Evolutionary conservation across 257 asterid genomes (phyloP).

Genomic region (Nicotiana attenuata): DNA sequence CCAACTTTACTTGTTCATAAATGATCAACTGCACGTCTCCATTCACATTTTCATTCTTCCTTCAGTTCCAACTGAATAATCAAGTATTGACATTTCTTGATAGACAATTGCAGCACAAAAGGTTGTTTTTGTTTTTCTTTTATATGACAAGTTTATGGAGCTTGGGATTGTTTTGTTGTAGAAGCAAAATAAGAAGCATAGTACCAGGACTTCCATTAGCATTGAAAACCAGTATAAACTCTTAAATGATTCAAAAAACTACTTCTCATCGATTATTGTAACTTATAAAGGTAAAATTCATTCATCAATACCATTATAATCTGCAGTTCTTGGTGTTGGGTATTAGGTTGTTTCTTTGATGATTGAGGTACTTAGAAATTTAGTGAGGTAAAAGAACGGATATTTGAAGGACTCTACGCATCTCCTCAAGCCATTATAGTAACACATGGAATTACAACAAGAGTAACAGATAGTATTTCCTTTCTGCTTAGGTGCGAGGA

Average conservation of each 20-base stretch:
- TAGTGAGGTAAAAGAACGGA: not conserved
- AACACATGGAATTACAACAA: not conserved
- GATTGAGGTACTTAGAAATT: conserved; percentile 1
- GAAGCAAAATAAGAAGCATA: not conserved
- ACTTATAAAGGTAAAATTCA: not conserved
- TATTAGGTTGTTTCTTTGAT: not conserved
- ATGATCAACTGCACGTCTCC: too few relatives aligned
- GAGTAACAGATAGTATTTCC: not conserved
- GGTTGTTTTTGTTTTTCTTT: not conserved
- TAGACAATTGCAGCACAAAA: not conserved
- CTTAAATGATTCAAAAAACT: not conserved
- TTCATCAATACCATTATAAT: not conserved
- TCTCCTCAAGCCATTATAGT: not conserved
- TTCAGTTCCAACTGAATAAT: too few relatives aligned
- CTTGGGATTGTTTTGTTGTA: not conserved
- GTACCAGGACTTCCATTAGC: not conserved
- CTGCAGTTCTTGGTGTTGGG: not conserved
- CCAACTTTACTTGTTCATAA: not conserved
- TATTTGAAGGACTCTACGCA: not conserved
- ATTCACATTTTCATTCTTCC: too few relatives aligned
- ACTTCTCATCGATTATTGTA: not conserved
- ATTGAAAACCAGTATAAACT: too few relatives aligned
- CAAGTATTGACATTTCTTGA: too few relatives aligned
- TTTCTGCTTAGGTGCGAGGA: not conserved
- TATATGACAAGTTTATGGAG: not conserved